A percentile compares a stretch with the other conserved stretches of the same genome.
These are phyloP conservation scores for Chloranthus sessilifolius DNA, from an alignment of 164 flowering plant genomes.

Conservation along the genomic window DNA sequence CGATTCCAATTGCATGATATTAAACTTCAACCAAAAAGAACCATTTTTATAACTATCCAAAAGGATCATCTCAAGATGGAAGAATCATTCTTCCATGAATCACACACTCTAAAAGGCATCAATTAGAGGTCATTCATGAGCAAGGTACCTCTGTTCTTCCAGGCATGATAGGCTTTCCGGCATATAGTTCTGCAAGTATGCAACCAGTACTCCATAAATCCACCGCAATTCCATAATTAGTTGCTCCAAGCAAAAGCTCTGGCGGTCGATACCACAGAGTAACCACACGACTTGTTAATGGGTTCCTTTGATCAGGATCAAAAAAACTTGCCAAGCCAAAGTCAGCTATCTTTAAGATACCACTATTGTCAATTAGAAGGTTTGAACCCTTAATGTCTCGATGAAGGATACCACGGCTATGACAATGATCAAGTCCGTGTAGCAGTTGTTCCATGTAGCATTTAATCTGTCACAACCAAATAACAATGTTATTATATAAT, in stretches of 20 bases:
- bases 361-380: slow-evolving; percentile 87
- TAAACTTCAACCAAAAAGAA: no score
- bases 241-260: slow-evolving; percentile 93
- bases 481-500: neutral
- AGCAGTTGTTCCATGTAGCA: slow-evolving; percentile 95
- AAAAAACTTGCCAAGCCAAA: slow-evolving; percentile 90
- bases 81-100: no score
- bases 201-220: slow-evolving; percentile 99
- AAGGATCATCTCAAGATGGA: no score
- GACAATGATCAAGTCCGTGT: slow-evolving; percentile 92
- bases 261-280: slow-evolving; percentile 99
- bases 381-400: slow-evolving; percentile 98
- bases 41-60: no score
- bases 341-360: slow-evolving; percentile 87
- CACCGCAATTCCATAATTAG: slow-evolving; percentile 85
- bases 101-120: neutral
- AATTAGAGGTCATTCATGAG: neutral
- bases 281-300: slow-evolving; percentile 92
- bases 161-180: slow-evolving; percentile 97
- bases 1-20: no score
- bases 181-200: slow-evolving; percentile 93
- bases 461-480: slow-evolving; percentile 54
- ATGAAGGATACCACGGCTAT: slow-evolving; percentile 77
- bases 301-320: slow-evolving; percentile 65
- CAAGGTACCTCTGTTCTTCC: slow-evolving; percentile 89